Evolutionary conservation across 371 early-diverging fungal species (phyloP).

Genomic region (Mortierella sp.): DNA sequence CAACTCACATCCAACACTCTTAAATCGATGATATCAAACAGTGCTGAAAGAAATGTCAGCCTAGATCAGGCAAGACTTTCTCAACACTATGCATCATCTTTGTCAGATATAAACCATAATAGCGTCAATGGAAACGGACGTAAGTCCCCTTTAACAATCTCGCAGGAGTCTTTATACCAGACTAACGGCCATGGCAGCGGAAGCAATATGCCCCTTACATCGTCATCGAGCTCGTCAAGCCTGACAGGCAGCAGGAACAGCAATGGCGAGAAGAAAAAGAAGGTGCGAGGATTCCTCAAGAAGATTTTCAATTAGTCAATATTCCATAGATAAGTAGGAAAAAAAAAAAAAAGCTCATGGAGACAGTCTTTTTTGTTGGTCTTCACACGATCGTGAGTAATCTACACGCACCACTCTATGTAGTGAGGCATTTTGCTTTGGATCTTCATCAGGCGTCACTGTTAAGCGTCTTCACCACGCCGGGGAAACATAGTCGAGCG

Average conservation of each 20-base stretch:
- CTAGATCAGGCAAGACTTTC: slow-evolving; percentile 37
- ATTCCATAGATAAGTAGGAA: too few species aligned
- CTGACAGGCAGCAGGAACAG: slow-evolving; percentile 30
- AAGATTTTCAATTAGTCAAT: slow-evolving; percentile 46
- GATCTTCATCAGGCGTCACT: too few species aligned
- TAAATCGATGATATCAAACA: slow-evolving; percentile 32
- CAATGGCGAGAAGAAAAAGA: slow-evolving; percentile 49
- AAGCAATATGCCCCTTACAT: not conserved
- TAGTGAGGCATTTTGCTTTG: too few species aligned
- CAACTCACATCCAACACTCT: slow-evolving; percentile 40
- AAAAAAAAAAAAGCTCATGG: too few species aligned
- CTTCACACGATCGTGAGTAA: too few species aligned
- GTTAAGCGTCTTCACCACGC: too few species aligned
- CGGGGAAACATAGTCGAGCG: too few species aligned
- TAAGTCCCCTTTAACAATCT: slow-evolving; percentile 21
- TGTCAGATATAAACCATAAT: slow-evolving; percentile 6
- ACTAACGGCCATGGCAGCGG: not conserved
- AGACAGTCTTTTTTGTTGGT: too few species aligned
- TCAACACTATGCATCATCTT: slow-evolving; percentile 13
- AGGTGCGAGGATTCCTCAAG: slow-evolving; percentile 52
- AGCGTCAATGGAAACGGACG: slow-evolving; percentile 7
- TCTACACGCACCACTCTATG: too few species aligned
- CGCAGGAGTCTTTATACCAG: slow-evolving; percentile 30
- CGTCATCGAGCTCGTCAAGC: slow-evolving; percentile 10
- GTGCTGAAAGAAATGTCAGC: slow-evolving; percentile 27